Base-by-base conservation (phyloP, 2,329 filamentous ascomycete species). In the Fusarium buxicola region DNA sequence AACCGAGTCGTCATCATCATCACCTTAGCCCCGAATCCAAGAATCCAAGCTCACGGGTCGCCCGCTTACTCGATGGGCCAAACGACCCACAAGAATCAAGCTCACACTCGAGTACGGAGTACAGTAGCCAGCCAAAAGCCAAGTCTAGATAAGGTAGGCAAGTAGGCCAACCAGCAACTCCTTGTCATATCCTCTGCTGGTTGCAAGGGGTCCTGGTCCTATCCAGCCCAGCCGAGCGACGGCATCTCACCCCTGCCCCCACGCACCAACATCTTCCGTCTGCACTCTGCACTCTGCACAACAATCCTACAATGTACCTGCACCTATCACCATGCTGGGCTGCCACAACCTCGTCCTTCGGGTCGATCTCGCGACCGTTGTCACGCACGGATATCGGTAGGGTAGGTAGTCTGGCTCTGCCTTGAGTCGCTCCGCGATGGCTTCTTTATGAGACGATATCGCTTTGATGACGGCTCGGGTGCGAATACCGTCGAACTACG, bases 171-270 rank as follows among this genome's bases (percentile, higher is more conserved):
- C 12, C 9, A 38, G 25, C 25, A 59, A 48, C 45, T 47, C 40
- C 21, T 31, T 47, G 43, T 47, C 38, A 43, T 36, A 55, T 31
- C 24, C 30, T 41, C 34, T 40, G 18, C n/a, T 8, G 18, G 25
- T 30, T 41, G 28, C 21, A 56, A 51, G 47, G 62, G 49, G 38
- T 36, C 57, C 45, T 56, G 13, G 34, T 48, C 46, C 31, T 65
- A 44, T 51, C 36, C 54, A 54, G 30, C 31, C 4, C 21, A 21
- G 39, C 53, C 32, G 16, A 36, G 35, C 44, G 36, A 45, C 41
- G 18, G 58, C 30, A 58, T 28, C 56, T 60, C 45, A 62, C 38
- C 45, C 41, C 39, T 50, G 39, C 62, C 63, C 63, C 63, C 62
- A 66, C 47, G 58, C 43, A 60, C 40, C 36, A 34, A 50, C 56